phyloP scores from a whole-genome alignment of 768 basidiomycete genomes.

The Tephrocybe sp. region DNA sequence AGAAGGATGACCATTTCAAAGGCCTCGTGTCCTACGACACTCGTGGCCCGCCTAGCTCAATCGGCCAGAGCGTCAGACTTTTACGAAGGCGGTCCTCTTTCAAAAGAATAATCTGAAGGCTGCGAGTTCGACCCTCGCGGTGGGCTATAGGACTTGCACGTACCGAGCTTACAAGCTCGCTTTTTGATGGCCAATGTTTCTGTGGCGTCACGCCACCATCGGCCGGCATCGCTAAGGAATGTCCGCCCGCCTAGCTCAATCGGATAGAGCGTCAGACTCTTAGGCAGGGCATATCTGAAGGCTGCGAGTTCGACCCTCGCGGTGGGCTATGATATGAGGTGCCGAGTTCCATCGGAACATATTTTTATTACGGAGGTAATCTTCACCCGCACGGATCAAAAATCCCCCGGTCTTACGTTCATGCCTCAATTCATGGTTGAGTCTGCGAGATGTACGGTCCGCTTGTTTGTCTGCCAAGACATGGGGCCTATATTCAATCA shows the following conservation, averaged over 20 bases:
- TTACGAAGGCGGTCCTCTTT: neutral
- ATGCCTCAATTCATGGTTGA: too few relatives aligned
- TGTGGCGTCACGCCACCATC: neutral
- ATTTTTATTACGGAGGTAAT: too few relatives aligned
- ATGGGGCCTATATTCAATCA: too few relatives aligned
- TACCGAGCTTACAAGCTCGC: neutral
- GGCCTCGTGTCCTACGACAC: too few relatives aligned
- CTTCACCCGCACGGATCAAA: too few relatives aligned
- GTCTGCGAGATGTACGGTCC: too few relatives aligned
- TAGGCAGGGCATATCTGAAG: conserved; percentile 53
- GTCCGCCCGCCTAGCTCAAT: conserved; percentile 61
- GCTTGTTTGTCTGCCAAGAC: too few relatives aligned
- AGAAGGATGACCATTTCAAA: too few relatives aligned
- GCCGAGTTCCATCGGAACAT: too few relatives aligned
- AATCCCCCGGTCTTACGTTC: too few relatives aligned
- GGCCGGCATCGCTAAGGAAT: neutral
- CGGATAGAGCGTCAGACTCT: conserved; percentile 63
- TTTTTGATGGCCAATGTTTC: neutral
- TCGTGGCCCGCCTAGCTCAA: conserved; percentile 59
- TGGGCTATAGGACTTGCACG: conserved; percentile 48
- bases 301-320: conserved; percentile 86
- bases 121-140: conserved; percentile 85
- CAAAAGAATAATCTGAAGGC: conserved; percentile 61
- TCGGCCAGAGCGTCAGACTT: conserved; percentile 67
- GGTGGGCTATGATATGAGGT: conserved; percentile 77